These are phyloP conservation scores for Phytophthora meadii DNA, from an alignment of 352 stramenopile genomes.

Conservation along the genomic window DNA sequence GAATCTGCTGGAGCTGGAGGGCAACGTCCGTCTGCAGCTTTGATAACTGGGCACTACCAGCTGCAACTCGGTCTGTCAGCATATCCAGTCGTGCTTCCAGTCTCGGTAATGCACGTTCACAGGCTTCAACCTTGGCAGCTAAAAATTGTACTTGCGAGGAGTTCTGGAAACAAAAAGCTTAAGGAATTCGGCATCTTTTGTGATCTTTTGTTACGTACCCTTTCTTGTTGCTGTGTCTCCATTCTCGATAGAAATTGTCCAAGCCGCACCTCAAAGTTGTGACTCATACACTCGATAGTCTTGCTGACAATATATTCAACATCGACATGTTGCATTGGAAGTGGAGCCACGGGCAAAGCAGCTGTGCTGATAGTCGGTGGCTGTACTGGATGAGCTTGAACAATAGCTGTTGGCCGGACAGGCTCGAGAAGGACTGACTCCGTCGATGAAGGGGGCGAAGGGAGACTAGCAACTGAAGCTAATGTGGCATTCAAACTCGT, in stretches of 20 bases:
- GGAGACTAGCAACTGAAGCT: slow-evolving; percentile 17
- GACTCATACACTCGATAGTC: slow-evolving; percentile 73
- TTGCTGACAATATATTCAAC: slow-evolving; percentile 73
- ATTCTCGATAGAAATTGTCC: slow-evolving; percentile 61
- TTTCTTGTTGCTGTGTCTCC: slow-evolving; percentile 69
- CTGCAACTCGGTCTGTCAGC: slow-evolving; percentile 61
- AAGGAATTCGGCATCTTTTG: neutral
- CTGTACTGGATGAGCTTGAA: slow-evolving; percentile 19
- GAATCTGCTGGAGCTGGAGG: slow-evolving; percentile 42
- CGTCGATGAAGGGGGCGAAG: slow-evolving; percentile 5
- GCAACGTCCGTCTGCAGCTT: slow-evolving; percentile 53
- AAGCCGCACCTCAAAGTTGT: slow-evolving; percentile 69
- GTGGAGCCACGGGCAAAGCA: slow-evolving; percentile 5
- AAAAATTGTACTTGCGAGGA: slow-evolving; percentile 60
- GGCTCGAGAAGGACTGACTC: slow-evolving; percentile 20
- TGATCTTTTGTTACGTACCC: slow-evolving; percentile 22
- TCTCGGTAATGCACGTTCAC: slow-evolving; percentile 65
- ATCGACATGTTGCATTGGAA: slow-evolving; percentile 47
- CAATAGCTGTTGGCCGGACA: slow-evolving; percentile 8
- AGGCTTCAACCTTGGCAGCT: slow-evolving; percentile 63
- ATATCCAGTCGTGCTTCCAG: slow-evolving; percentile 68
- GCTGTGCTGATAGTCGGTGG: slow-evolving; percentile 10
- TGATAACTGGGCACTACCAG: slow-evolving; percentile 42
- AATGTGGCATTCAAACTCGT: slow-evolving; percentile 30
- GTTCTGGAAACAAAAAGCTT: slow-evolving; percentile 37